Conservation (phyloP, 2,329 filamentous ascomycete genomes). For the Alternaria burnsii region DNA sequence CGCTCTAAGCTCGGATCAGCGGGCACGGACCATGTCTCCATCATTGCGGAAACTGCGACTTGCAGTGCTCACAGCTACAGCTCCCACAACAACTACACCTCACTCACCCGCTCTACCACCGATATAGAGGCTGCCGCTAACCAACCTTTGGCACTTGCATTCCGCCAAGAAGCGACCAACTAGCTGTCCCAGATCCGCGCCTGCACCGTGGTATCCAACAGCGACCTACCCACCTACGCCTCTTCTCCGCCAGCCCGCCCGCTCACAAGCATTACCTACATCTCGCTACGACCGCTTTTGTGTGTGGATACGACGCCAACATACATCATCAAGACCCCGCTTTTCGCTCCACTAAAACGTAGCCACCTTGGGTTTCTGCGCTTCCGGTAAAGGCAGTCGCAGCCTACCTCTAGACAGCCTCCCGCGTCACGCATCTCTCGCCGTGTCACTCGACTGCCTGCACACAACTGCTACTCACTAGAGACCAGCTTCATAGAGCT, state of each 20-base stretch:
- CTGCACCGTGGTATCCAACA: slow-evolving; percentile 48
- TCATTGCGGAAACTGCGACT: slow-evolving; percentile 31
- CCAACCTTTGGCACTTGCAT: slow-evolving; percentile 20
- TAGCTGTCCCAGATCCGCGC: slow-evolving; percentile 40
- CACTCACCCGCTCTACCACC: slow-evolving; percentile 18
- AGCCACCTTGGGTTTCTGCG: slow-evolving; percentile 10
- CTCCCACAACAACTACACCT: slow-evolving; percentile 30
- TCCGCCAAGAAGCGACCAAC: slow-evolving; percentile 15
- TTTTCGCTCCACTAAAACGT: slow-evolving; percentile 14
- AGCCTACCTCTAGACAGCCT: slow-evolving; percentile 16
- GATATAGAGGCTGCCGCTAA: slow-evolving; percentile 18
- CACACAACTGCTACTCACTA: slow-evolving; percentile 5
- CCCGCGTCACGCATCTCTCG: slow-evolving; percentile 4
- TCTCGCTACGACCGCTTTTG: slow-evolving; percentile 7
- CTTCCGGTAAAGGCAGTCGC: slow-evolving; percentile 20
- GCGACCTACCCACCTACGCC: slow-evolving; percentile 24
- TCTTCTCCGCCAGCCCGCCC: slow-evolving; percentile 27
- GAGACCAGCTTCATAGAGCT: slow-evolving; percentile 16
- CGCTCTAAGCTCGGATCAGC: slow-evolving; percentile 16
- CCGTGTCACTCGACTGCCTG: neutral
- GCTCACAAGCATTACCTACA: slow-evolving; percentile 6
- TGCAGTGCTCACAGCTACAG: slow-evolving; percentile 20
- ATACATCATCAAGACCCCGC: slow-evolving; percentile 11
- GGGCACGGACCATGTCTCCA: slow-evolving; percentile 20
- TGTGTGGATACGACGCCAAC: neutral